Evolutionary conservation across 2,329 filamentous ascomycete species (phyloP).

Genomic region (Colletotrichum destructivum): DNA sequence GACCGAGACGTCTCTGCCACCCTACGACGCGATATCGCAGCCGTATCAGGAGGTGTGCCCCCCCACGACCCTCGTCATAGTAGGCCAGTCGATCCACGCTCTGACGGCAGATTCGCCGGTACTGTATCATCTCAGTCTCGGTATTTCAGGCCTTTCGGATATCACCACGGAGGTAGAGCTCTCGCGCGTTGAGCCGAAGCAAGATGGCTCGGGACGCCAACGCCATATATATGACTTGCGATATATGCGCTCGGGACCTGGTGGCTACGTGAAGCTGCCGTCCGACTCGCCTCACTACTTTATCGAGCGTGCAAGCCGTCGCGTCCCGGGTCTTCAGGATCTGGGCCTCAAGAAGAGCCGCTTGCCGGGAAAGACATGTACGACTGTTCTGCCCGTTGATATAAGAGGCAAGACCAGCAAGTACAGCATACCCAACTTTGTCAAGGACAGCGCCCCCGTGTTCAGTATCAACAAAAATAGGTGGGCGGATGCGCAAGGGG

Average conservation of each 20-base stretch:
- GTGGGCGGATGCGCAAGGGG: slow-evolving; percentile 13
- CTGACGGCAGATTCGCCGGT: slow-evolving; percentile 18
- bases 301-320: slow-evolving; percentile 11
- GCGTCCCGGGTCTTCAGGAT: slow-evolving; percentile 10
- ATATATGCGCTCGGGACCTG: slow-evolving; percentile 17
- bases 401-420: slow-evolving; percentile 22
- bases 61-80: slow-evolving; percentile 18
- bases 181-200: slow-evolving; percentile 12
- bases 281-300: slow-evolving; percentile 22
- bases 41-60: slow-evolving; percentile 21
- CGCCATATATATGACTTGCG: slow-evolving; percentile 27
- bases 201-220: slow-evolving; percentile 9
- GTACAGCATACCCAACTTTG: slow-evolving; percentile 16
- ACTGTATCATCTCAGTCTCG: slow-evolving; percentile 11
- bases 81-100: slow-evolving; percentile 19
- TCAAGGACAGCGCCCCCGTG: slow-evolving; percentile 8
- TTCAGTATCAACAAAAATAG: slow-evolving; percentile 7
- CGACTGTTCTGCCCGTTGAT: slow-evolving; percentile 6
- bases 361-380: not conserved
- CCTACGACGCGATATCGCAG: slow-evolving; percentile 14
- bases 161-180: slow-evolving; percentile 25
- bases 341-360: slow-evolving; percentile 25
- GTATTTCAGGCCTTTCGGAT: slow-evolving; percentile 17
- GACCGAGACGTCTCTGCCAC: not conserved
- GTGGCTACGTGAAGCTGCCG: slow-evolving; percentile 18